Percentiles rank a stretch among this genome's conserved stretches.
Evolutionary conservation across 2,329 filamentous ascomycete genomes (phyloP).

Genomic region (Phaeomoniella chlamydospora): DNA sequence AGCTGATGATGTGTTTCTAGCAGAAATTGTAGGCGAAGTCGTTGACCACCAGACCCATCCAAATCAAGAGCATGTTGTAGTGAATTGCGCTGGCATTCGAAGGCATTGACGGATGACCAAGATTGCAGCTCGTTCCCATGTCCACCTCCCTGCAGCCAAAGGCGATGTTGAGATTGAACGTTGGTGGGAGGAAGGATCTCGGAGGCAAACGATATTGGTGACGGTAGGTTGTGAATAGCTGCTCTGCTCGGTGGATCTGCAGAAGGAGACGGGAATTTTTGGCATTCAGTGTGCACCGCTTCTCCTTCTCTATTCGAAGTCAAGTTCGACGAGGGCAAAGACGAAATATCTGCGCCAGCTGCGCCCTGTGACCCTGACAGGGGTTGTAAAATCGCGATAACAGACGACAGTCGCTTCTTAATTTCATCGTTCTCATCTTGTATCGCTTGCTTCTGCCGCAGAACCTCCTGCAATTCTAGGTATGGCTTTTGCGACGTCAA

Average conservation of each 20-base stretch:
- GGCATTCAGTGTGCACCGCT: background rate
- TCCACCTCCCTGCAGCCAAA: too few relatives aligned
- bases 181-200: too few relatives aligned
- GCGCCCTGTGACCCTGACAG: constrained; percentile 24
- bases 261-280: too few relatives aligned
- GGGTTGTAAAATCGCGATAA: constrained; percentile 41
- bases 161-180: too few relatives aligned
- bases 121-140: too few relatives aligned
- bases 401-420: constrained; percentile 49
- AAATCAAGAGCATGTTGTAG: constrained; percentile 37
- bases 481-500: constrained; percentile 70
- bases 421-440: constrained; percentile 71
- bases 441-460: constrained; percentile 62
- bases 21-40: constrained; percentile 59
- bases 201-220: too few relatives aligned
- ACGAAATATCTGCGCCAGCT: constrained; percentile 24
- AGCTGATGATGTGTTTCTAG: constrained; percentile 46
- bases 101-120: constrained; percentile 22
- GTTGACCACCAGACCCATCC: constrained; percentile 39
- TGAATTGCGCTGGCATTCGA: constrained; percentile 26
- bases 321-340: too few relatives aligned
- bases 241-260: too few relatives aligned
- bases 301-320: background rate
- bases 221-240: too few relatives aligned
- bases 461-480: constrained; percentile 62